Percentiles rank a stretch among this genome's conserved stretches.
Evolutionary conservation across 140 eudicot genomes (phyloP).

Genomic region (Anethum foeniculum): DNA sequence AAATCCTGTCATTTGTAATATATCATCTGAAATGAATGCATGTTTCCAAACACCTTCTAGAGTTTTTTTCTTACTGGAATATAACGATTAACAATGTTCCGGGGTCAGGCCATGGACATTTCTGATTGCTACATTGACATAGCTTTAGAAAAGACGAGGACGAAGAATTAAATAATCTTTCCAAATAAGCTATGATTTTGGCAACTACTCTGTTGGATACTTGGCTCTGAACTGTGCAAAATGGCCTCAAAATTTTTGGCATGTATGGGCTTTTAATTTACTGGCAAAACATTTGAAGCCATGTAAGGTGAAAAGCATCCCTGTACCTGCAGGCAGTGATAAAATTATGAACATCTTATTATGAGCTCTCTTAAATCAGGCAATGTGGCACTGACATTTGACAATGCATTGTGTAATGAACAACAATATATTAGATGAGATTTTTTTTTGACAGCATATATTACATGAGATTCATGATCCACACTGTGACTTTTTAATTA

Average conservation of each 20-base stretch:
- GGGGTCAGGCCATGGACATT: neutral
- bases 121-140: neutral
- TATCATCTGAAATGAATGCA: no score
- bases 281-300: constrained; percentile 66
- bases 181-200: neutral
- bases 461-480: neutral
- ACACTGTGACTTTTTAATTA: neutral
- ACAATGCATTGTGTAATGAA: neutral
- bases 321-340: constrained; percentile 49
- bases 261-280: constrained; percentile 21
- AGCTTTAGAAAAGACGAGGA: neutral
- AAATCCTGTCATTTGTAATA: no score
- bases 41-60: no score
- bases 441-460: neutral
- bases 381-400: neutral
- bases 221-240: neutral
- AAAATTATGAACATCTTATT: neutral
- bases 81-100: neutral
- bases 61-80: neutral
- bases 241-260: constrained; percentile 1
- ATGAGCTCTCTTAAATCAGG: neutral
- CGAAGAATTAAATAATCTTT: neutral
- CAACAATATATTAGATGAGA: neutral
- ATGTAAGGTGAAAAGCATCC: constrained; percentile 85
- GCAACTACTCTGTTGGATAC: neutral